A percentile compares a stretch with the other conserved stretches of the same genome.
Evolutionary conservation across 805 yeast genomes (phyloP).

Genomic region (Cyberlindnera xishuangbannaensis): DNA sequence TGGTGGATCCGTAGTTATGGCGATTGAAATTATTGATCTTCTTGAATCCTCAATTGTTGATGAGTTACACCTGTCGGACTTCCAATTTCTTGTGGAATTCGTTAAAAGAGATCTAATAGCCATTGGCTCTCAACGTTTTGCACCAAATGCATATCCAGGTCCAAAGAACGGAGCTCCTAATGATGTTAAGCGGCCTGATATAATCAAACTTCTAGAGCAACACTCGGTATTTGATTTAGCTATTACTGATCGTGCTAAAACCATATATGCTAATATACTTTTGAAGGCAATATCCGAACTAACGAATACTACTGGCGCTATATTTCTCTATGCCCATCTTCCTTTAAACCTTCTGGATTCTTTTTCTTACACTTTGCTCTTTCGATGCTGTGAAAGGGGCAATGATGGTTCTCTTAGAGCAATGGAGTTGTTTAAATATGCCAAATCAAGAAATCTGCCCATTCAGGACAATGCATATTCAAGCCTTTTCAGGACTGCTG

Average conservation of each 20-base stretch:
- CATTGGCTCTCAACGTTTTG: slow-evolving; percentile 7
- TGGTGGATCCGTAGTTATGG: not conserved
- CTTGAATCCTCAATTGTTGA: slow-evolving; percentile 2
- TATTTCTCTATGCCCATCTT: slow-evolving; percentile 12
- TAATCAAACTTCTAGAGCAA: slow-evolving; percentile 1
- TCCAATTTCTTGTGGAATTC: slow-evolving; percentile 9
- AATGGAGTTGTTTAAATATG: slow-evolving; percentile 9
- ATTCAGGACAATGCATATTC: not conserved
- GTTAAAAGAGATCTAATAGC: slow-evolving; percentile 5
- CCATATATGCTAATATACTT: slow-evolving; percentile 10
- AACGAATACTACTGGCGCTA: slow-evolving; percentile 18
- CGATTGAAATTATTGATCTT: not conserved
- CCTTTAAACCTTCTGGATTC: slow-evolving; percentile 3
- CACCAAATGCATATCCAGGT: not conserved
- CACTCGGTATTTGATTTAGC: not conserved
- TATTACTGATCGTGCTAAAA: not conserved
- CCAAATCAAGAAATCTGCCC: not conserved
- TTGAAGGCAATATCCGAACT: slow-evolving; percentile 8
- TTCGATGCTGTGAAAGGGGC: slow-evolving; percentile 17
- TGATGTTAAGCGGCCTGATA: slow-evolving; percentile 19
- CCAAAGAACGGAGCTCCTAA: not conserved
- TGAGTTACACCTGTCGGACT: slow-evolving; percentile 6
- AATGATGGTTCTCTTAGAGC: slow-evolving; percentile 9
- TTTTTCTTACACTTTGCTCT: slow-evolving; percentile 8
- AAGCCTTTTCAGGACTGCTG: slow-evolving; percentile 3